Percentiles rank a stretch among this genome's conserved stretches.
Evolutionary conservation across 305 asterid species (phyloP).

Genomic region (Salvia sclarea): DNA sequence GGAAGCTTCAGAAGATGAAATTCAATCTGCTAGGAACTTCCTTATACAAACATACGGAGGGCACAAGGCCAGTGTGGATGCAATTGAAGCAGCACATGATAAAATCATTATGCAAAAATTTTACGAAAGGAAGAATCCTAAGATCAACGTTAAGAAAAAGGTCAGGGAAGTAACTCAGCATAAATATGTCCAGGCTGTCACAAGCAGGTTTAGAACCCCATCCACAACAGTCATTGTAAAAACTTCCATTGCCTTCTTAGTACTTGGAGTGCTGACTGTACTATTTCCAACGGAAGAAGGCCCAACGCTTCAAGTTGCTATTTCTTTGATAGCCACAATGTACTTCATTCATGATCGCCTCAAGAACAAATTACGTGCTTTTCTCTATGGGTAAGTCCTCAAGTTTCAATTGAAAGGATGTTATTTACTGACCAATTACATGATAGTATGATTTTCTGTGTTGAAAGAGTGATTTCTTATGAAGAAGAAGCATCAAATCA

Average conservation of each 20-base stretch:
- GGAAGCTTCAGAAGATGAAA: conserved; percentile 91
- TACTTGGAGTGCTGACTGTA: conserved; percentile 78
- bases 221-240: conserved; percentile 57
- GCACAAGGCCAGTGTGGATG: conserved; percentile 64
- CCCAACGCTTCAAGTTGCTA: conserved; percentile 90
- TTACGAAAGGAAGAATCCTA: conserved; percentile 82
- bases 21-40: conserved; percentile 75
- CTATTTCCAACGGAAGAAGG: conserved; percentile 98
- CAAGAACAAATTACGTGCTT: conserved; percentile 70
- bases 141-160: conserved; percentile 81
- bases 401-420: neutral
- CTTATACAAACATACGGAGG: conserved; percentile 58
- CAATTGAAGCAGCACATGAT: conserved; percentile 90
- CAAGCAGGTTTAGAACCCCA: conserved; percentile 79
- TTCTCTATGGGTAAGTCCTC: conserved; percentile 78
- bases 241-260: conserved; percentile 68
- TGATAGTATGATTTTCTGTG: neutral
- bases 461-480: neutral
- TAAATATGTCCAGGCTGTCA: conserved; percentile 69
- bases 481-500: conserved; percentile 17
- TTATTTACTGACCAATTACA: conserved; percentile 6
- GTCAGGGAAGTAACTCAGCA: conserved; percentile 77
- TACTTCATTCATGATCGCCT: conserved; percentile 80
- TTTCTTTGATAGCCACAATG: conserved; percentile 69
- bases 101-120: conserved; percentile 94